Percentiles rank a stretch among this genome's conserved stretches.
Conservation (phyloP, 495 filamentous ascomycete genomes). For the Physcia stellaris region DNA sequence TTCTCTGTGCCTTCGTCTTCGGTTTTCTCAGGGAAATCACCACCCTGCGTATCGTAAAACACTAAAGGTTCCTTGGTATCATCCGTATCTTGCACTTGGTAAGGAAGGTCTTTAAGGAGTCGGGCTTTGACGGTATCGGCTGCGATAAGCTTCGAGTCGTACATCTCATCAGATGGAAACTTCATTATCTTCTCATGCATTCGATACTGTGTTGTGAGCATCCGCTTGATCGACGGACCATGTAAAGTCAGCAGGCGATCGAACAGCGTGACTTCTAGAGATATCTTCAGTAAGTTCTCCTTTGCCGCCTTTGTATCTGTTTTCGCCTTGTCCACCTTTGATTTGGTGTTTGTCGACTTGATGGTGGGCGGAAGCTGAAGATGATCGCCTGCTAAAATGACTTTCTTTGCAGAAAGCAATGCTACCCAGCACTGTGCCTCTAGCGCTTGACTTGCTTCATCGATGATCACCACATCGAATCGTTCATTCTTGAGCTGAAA, state of each 20-base stretch:
- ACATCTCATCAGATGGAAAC: slow-evolving; percentile 82
- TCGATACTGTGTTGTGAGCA: slow-evolving; percentile 96
- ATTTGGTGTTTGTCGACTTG: slow-evolving; percentile 39
- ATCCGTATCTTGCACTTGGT: slow-evolving; percentile 66
- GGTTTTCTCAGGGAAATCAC: slow-evolving; percentile 59
- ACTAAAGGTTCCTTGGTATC: slow-evolving; percentile 79
- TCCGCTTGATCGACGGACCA: slow-evolving; percentile 71
- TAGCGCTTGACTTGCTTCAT: slow-evolving; percentile 90
- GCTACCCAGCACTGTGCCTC: slow-evolving; percentile 99
- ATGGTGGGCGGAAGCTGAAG: slow-evolving; percentile 90
- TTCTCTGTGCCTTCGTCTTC: slow-evolving; percentile 14
- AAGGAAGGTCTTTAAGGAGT: slow-evolving; percentile 64
- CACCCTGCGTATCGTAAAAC: slow-evolving; percentile 94
- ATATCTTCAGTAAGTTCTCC: slow-evolving; percentile 40
- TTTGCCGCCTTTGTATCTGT: slow-evolving; percentile 19
- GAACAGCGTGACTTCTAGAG: slow-evolving; percentile 80
- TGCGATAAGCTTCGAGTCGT: slow-evolving; percentile 67
- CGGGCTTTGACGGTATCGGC: slow-evolving; percentile 61
- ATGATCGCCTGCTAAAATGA: slow-evolving; percentile 88
- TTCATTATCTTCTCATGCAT: slow-evolving; percentile 96
- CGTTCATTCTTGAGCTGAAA: slow-evolving; percentile 64
- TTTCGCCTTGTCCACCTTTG: neutral
- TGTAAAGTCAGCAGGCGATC: slow-evolving; percentile 75
- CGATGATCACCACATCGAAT: slow-evolving; percentile 91
- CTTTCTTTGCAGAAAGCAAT: slow-evolving; percentile 63